These are phyloP conservation scores for Excoecaria agallocha DNA, from an alignment of 345 rosid genomes.

Conservation along the genomic window DNA sequence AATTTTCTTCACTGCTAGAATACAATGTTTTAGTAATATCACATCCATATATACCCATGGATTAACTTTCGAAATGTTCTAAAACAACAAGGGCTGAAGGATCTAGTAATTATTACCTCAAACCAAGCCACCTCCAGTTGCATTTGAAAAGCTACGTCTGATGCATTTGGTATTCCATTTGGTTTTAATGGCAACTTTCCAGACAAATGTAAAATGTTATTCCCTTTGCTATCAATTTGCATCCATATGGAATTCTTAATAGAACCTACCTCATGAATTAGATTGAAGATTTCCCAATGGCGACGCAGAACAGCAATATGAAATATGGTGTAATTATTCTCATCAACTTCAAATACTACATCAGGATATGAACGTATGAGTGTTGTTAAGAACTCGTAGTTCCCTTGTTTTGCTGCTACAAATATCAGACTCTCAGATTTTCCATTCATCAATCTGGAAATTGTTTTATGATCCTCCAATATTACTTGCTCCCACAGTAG, in stretches of 20 bases:
- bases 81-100: background rate
- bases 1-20: slow-evolving; percentile 19
- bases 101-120: slow-evolving; percentile 26
- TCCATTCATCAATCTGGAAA: slow-evolving; percentile 18
- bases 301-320: background rate
- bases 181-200: slow-evolving; percentile 27
- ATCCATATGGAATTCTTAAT: slow-evolving; percentile 29
- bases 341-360: background rate
- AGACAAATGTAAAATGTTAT: slow-evolving; percentile 38
- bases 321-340: background rate
- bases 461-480: slow-evolving; percentile 27
- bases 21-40: background rate
- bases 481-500: slow-evolving; percentile 28
- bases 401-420: background rate
- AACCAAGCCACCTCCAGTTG: slow-evolving; percentile 42
- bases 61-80: background rate
- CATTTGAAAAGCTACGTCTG: slow-evolving; percentile 46
- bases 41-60: background rate
- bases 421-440: slow-evolving; percentile 21
- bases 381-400: background rate
- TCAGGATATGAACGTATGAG: background rate
- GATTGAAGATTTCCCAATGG: slow-evolving; percentile 31
- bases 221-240: slow-evolving; percentile 27
- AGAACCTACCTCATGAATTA: slow-evolving; percentile 30
- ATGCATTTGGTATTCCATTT: slow-evolving; percentile 26